A percentile compares a stretch with the other conserved stretches of the same genome.
Conservation (phyloP, 2,329 filamentous ascomycete genomes). For the Penicillium sp. region DNA sequence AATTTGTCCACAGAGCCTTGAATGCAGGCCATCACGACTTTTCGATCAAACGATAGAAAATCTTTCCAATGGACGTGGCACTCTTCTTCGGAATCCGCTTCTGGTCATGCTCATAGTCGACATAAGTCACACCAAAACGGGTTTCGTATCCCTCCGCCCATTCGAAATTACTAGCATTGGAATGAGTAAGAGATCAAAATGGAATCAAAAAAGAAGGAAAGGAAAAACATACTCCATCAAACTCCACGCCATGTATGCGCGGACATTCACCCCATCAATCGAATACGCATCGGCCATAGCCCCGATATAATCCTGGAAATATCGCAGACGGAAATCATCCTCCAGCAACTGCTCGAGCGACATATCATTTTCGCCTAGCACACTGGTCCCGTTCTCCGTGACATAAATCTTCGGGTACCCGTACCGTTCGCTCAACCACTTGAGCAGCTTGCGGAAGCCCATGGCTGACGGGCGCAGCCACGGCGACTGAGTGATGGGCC, state of each 20-base stretch:
- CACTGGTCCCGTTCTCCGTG: constrained; percentile 80
- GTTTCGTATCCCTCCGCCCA: constrained; percentile 91
- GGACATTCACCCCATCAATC: constrained; percentile 70
- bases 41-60: constrained; percentile 66
- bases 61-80: constrained; percentile 61
- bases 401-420: constrained; percentile 72
- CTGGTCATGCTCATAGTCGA: constrained; percentile 74
- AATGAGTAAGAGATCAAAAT: background rate
- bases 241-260: constrained; percentile 80
- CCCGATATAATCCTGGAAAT: constrained; percentile 70
- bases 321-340: constrained; percentile 74
- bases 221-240: constrained; percentile 60
- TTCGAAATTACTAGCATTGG: constrained; percentile 62
- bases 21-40: constrained; percentile 25
- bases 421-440: constrained; percentile 73
- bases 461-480: constrained; percentile 73
- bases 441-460: constrained; percentile 70
- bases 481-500: constrained; percentile 71
- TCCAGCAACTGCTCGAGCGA: constrained; percentile 64
- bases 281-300: constrained; percentile 68
- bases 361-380: constrained; percentile 77
- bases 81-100: constrained; percentile 80
- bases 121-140: constrained; percentile 74
- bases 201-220: background rate
- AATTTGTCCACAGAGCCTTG: too few relatives aligned